These are phyloP conservation scores for Solanum verrucosum DNA, from an alignment of 257 asterid species.

Conservation along the genomic window DNA sequence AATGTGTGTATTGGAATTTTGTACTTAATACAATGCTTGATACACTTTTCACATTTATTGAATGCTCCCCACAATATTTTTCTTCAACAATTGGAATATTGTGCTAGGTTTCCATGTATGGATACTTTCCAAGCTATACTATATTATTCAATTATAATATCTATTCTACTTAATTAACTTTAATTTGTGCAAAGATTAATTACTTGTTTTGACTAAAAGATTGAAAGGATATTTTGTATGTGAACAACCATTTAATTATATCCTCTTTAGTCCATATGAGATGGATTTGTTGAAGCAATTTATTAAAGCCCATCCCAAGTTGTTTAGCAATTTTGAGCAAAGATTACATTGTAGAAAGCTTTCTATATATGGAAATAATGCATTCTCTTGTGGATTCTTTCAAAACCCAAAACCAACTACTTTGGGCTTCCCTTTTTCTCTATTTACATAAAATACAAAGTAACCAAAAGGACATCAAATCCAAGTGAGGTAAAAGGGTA, in stretches of 20 bases:
- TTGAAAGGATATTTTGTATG: background rate
- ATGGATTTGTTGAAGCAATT: constrained; percentile 1
- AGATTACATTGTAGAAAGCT: background rate
- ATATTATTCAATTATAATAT: background rate
- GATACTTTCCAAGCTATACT: background rate
- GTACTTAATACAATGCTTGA: background rate
- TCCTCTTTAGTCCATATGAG: background rate
- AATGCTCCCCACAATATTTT: background rate
- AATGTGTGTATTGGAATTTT: background rate
- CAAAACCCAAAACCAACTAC: background rate
- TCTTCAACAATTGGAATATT: background rate
- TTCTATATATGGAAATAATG: background rate
- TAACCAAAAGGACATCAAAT: background rate
- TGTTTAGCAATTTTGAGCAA: constrained; percentile 1
- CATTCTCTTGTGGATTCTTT: background rate
- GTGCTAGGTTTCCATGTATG: background rate
- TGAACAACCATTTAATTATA: background rate
- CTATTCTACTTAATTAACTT: background rate
- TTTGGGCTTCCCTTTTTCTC: background rate
- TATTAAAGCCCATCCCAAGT: background rate
- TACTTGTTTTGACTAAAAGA: background rate
- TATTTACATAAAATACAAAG: background rate
- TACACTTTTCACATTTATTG: background rate
- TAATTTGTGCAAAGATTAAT: background rate
- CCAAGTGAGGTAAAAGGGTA: background rate